phyloP scores from a whole-genome alignment of 2,329 filamentous ascomycete genomes.

The Didymella segeticola region DNA sequence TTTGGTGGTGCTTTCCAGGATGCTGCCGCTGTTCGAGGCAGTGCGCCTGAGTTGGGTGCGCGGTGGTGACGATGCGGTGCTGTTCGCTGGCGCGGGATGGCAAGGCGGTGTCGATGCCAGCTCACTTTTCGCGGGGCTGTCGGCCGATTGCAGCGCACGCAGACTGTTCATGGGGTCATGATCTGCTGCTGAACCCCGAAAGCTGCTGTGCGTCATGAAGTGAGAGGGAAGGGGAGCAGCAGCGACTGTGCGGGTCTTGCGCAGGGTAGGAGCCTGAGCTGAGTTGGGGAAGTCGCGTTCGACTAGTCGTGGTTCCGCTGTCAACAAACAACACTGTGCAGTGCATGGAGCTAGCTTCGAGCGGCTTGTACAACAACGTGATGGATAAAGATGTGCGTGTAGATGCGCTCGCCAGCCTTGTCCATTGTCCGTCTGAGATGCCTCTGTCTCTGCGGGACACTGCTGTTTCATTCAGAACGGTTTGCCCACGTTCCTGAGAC shows the following conservation, averaged over 20 bases:
- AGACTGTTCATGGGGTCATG: constrained; percentile 37
- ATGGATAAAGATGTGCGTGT: constrained; percentile 3
- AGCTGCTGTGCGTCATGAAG: constrained; percentile 26
- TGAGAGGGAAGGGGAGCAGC: constrained; percentile 13
- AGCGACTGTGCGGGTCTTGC: constrained; percentile 21
- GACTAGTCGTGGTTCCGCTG: constrained; percentile 6
- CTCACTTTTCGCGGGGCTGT: constrained; percentile 31
- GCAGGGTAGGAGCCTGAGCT: constrained; percentile 11
- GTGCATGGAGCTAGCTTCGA: constrained; percentile 16
- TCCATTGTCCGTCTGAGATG: constrained; percentile 2
- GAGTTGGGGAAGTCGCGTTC: constrained; percentile 18
- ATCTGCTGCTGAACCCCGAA: constrained; percentile 23
- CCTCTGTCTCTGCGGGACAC: constrained; percentile 5
- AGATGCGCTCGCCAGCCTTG: constrained; percentile 9
- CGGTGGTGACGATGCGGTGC: constrained; percentile 22
- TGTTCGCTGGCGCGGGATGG: constrained; percentile 29
- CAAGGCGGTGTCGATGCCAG: constrained; percentile 14
- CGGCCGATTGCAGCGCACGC: constrained; percentile 26
- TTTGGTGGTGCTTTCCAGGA: constrained; percentile 34
- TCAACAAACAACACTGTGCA: constrained; percentile 20
- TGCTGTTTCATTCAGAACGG: constrained; percentile 18
- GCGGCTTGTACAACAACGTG: constrained; percentile 13
- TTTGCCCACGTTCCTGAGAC: constrained; percentile 13
- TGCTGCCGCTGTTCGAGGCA: constrained; percentile 19
- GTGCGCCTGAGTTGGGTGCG: constrained; percentile 20